Evolutionary conservation across 2,329 filamentous ascomycete species (phyloP).

Genomic region (Fusarium buxicola): DNA sequence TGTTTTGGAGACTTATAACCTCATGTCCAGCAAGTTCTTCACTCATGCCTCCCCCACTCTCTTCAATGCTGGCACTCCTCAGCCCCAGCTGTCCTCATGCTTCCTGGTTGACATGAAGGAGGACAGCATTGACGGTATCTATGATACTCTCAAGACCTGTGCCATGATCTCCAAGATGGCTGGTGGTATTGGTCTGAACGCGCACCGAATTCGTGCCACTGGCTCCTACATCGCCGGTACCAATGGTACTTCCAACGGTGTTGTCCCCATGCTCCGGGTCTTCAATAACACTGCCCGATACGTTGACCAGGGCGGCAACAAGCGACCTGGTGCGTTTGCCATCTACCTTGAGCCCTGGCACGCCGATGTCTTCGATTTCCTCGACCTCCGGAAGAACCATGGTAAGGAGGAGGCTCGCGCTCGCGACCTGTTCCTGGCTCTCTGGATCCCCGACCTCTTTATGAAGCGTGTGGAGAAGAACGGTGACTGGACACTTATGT

Average conservation of each 20-base stretch:
- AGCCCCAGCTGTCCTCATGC: slow-evolving; percentile 95
- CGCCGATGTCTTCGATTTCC: slow-evolving; percentile 95
- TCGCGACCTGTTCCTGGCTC: slow-evolving; percentile 95
- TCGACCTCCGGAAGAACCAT: slow-evolving; percentile 98
- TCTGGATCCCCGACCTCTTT: slow-evolving; percentile 99
- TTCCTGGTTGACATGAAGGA: slow-evolving; percentile 99
- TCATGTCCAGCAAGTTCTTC: slow-evolving; percentile 99
- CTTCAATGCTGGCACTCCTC: slow-evolving; percentile 96
- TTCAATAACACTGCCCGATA: slow-evolving; percentile 99
- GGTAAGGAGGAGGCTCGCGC: slow-evolving; percentile 98
- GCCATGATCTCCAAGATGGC: slow-evolving; percentile 99
- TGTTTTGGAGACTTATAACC: slow-evolving; percentile 96
- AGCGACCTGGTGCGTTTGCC: slow-evolving; percentile 97
- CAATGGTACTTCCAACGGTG: slow-evolving; percentile 97
- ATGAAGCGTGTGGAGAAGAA: slow-evolving; percentile 99
- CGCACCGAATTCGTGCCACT: slow-evolving; percentile 95
- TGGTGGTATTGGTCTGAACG: slow-evolving; percentile 95
- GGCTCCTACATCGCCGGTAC: slow-evolving; percentile 98
- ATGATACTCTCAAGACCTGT: slow-evolving; percentile 98
- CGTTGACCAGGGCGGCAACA: slow-evolving; percentile 99
- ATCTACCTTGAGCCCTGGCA: slow-evolving; percentile 99
- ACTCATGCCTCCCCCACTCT: slow-evolving; percentile 98
- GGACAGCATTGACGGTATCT: slow-evolving; percentile 99
- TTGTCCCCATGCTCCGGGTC: slow-evolving; percentile 97
- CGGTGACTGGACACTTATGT: slow-evolving; percentile 97